Evolutionary conservation across 257 asterid genomes (phyloP).

Genomic region (Osmanthus fragrans): DNA sequence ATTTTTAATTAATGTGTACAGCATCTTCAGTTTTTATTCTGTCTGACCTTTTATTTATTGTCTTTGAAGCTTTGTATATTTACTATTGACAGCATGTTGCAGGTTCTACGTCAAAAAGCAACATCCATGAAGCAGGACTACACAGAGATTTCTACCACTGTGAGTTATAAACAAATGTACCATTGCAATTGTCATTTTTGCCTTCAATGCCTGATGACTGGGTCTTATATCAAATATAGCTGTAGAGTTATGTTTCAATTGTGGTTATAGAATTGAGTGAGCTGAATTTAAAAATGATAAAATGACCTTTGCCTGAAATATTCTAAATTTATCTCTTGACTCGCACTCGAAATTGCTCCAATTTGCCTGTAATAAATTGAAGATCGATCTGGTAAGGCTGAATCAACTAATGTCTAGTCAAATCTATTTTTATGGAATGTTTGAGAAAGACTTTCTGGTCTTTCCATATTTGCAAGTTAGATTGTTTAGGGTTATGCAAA

Average conservation of each 20-base stretch:
- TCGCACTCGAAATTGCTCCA: neutral
- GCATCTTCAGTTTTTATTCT: constrained; percentile 13
- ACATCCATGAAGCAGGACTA: constrained; percentile 98
- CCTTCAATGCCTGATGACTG: constrained; percentile 17
- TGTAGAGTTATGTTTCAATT: constrained; percentile 3
- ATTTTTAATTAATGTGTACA: constrained; percentile 12
- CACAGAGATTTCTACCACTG: constrained; percentile 81
- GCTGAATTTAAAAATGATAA: constrained; percentile 18
- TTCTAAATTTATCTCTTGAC: neutral
- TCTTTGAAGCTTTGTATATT: too few species aligned
- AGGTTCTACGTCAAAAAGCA: constrained; percentile 98
- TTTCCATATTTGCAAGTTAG: neutral
- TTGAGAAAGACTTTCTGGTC: neutral
- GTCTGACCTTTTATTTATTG: constrained; percentile 19
- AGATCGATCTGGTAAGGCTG: constrained; percentile 21
- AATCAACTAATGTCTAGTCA: neutral
- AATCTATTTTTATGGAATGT: constrained; percentile 1
- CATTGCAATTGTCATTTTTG: constrained; percentile 25
- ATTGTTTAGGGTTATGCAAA: neutral
- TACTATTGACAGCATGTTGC: too few species aligned
- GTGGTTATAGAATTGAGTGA: constrained; percentile 12
- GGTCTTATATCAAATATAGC: constrained; percentile 14
- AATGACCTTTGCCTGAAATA: neutral
- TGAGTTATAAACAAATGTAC: constrained; percentile 40
- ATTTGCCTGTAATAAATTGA: constrained; percentile 13